phyloP scores from a whole-genome alignment of 768 basidiomycete species.

The Kwoniella bestiolae region DNA sequence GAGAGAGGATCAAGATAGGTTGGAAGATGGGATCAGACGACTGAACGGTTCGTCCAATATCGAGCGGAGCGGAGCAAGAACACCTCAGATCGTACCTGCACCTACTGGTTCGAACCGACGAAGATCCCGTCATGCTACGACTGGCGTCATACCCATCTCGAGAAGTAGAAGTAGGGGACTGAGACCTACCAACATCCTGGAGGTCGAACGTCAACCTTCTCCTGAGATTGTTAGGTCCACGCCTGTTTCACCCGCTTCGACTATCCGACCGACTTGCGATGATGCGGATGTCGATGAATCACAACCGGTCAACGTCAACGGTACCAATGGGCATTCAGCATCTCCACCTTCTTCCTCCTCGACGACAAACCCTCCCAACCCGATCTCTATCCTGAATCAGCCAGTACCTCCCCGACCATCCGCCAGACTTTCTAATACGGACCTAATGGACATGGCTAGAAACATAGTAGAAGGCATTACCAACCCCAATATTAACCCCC shows the following conservation, averaged over 20 bases:
- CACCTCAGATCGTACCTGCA: not conserved
- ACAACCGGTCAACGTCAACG: not conserved
- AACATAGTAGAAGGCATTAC: not conserved
- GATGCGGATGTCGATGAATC: not conserved
- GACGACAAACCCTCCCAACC: not conserved
- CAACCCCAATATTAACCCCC: not conserved
- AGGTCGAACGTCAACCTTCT: conserved; percentile 17
- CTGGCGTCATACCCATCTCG: not conserved
- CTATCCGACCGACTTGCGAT: not conserved
- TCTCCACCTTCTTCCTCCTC: not conserved
- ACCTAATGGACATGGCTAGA: conserved; percentile 14
- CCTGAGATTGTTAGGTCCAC: conserved; percentile 19
- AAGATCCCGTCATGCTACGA: not conserved
- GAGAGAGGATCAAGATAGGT: conserved; percentile 20
- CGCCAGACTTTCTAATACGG: not conserved
- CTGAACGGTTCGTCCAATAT: not conserved
- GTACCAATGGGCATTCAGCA: too few relatives aligned
- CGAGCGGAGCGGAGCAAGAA: not conserved
- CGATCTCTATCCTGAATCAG: conserved; percentile 13
- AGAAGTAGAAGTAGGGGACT: conserved; percentile 16
- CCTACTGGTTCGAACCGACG: not conserved
- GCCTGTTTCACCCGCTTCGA: conserved; percentile 11
- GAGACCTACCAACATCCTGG: conserved; percentile 15
- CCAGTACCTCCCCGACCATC: conserved; percentile 1
- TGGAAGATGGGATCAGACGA: conserved; percentile 12